Evolutionary conservation across 2,329 filamentous ascomycete genomes (phyloP), one percentile per base, ranked within the genome.

Genomic region (Aspergillus novofumigatus): DNA sequence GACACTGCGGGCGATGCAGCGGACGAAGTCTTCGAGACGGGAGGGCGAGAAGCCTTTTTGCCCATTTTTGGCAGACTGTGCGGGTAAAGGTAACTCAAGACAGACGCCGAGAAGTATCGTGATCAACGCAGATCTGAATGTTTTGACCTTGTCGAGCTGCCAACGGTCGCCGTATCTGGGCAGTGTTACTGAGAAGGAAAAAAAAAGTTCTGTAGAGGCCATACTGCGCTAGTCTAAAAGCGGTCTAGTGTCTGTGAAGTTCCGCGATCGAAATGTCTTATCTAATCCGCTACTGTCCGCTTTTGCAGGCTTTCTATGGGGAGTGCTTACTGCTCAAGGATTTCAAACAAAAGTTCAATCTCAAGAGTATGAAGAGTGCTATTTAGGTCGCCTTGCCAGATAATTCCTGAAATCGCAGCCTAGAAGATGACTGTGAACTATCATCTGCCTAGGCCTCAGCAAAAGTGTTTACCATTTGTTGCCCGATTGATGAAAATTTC

Each of bases 21-120:
- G 56, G 78, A 76, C 58, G 75, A 75, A 65, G 74, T 71, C 67
- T 80, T 80, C 60, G 75, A 72, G 57, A 71, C 72, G 35, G 75
- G 68, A 54, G 67, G 69, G 57, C 75, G 73, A 63, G 74, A 72
- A 54, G 72, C 68, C 68, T 78, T 80, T 65, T 78, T 78, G 64
- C 69, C 76, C 78, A 80, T 80, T 67, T 69, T 73, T 56, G 58
- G 62, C 38, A 29, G 52, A 44, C 23, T 57, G 17, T 56, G 44
- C 41, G 14, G 45, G 52, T 45, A 25, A 49, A 59, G 49, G 45
- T 28, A 41, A 32, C 25, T 42, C 28, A 47, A 23, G 5, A 44
- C 42, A 49, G 14, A 41, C 25, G 20, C 21, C 44, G 14, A 41
- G 7, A n/a, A 41, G 29, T 38, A 35, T 23, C 5, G 26, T 14